Conservation (phyloP, 1,284 basidiomycete genomes). For the Anthracocystis panici-leucophaei region DNA sequence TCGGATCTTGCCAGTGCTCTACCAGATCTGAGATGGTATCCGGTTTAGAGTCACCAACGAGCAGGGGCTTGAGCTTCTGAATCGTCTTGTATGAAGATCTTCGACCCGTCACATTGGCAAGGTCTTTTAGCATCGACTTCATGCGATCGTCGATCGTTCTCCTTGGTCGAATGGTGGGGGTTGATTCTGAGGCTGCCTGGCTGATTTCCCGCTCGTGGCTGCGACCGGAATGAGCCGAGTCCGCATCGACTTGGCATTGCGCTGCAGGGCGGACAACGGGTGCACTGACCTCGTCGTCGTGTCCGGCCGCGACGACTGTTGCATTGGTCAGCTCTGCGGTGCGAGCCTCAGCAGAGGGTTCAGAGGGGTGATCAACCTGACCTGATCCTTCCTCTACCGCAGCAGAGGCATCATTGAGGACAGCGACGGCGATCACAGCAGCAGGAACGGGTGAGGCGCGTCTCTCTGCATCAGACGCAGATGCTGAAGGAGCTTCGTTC, state of each 20-base stretch:
- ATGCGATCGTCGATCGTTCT: constrained; percentile 29
- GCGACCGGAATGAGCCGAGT: not conserved
- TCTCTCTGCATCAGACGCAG: not conserved
- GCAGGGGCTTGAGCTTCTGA: constrained; percentile 22
- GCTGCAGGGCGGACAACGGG: not conserved
- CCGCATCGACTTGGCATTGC: not conserved
- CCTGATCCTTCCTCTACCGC: not conserved
- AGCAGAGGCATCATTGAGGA: not conserved
- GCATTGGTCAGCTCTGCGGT: not conserved
- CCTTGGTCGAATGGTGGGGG: constrained; percentile 8
- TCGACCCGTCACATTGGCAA: constrained; percentile 19
- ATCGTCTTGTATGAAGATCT: constrained; percentile 34
- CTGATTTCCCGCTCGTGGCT: constrained; percentile 5
- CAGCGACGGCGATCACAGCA: not conserved
- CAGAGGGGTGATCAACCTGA: not conserved
- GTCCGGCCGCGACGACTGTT: not conserved
- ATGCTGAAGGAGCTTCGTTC: not conserved
- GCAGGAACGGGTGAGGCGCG: not conserved
- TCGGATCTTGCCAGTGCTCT: constrained; percentile 40
- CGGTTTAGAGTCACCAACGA: constrained; percentile 9
- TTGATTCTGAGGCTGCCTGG: constrained; percentile 17
- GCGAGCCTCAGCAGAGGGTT: not conserved
- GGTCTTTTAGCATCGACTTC: constrained; percentile 29
- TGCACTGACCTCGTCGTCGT: not conserved
- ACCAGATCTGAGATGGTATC: constrained; percentile 26